Conservation (phyloP, 2,329 filamentous ascomycete genomes). For the Alternaria ethzedia region DNA sequence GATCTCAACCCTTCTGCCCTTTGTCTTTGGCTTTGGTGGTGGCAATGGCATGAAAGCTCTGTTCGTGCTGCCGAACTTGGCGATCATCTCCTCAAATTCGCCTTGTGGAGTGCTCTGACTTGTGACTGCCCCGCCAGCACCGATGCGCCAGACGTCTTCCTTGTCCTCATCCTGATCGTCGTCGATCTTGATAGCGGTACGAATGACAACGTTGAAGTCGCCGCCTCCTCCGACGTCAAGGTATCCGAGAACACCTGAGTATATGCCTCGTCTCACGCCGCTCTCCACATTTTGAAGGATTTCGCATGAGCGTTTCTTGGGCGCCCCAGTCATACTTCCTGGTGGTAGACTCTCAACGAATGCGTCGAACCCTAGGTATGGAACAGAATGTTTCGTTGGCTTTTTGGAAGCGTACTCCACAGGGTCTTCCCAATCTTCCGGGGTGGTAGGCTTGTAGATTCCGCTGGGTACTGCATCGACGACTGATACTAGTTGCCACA, state of each 20-base stretch:
- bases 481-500: constrained; percentile 90
- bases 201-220: constrained; percentile 91
- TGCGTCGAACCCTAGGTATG: constrained; percentile 71
- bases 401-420: constrained; percentile 25
- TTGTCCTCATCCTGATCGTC: constrained; percentile 13
- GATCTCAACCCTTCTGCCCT: constrained; percentile 21
- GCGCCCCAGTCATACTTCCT: constrained; percentile 95
- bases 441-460: constrained; percentile 30
- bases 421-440: constrained; percentile 42
- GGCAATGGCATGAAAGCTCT: constrained; percentile 34
- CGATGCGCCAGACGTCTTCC: constrained; percentile 76
- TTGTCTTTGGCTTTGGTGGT: constrained; percentile 12
- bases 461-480: constrained; percentile 67
- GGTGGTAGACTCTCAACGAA: constrained; percentile 81
- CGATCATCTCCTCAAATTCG: constrained; percentile 86
- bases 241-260: constrained; percentile 89
- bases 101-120: constrained; percentile 78
- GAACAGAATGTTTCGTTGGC: constrained; percentile 13
- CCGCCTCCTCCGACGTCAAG: constrained; percentile 83
- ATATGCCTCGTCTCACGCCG: constrained; percentile 71
- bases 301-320: constrained; percentile 91
- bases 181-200: constrained; percentile 70
- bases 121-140: constrained; percentile 90
- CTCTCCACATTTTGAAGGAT: constrained; percentile 74
- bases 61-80: constrained; percentile 50